These are phyloP conservation scores for Lachancea meyersii DNA, from an alignment of 805 yeast genomes.

Conservation along the genomic window DNA sequence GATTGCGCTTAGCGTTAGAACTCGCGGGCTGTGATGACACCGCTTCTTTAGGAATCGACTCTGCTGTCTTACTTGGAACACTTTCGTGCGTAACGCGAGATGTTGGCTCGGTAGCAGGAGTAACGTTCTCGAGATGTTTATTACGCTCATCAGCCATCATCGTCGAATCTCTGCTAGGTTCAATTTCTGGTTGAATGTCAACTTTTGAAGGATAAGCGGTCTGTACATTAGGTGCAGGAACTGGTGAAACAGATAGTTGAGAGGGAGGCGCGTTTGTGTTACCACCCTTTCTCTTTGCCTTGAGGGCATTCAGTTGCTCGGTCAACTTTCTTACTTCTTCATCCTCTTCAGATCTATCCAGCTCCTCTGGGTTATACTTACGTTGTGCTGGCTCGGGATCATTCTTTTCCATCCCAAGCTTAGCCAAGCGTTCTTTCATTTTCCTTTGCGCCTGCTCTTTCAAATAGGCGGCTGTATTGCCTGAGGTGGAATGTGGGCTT, in stretches of 20 bases:
- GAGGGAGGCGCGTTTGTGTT: slow-evolving; percentile 18
- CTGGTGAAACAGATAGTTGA: too few relatives aligned
- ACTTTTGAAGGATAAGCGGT: not conserved
- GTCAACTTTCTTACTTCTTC: slow-evolving; percentile 42
- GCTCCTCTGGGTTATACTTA: slow-evolving; percentile 5
- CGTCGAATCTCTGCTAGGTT: not conserved
- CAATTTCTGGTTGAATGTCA: too few relatives aligned
- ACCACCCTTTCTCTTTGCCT: slow-evolving; percentile 47
- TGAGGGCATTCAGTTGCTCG: slow-evolving; percentile 36
- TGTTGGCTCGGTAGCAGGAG: not conserved
- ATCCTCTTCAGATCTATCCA: slow-evolving; percentile 40
- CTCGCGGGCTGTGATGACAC: not conserved
- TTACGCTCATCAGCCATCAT: not conserved
- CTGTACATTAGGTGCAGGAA: not conserved
- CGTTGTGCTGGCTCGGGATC: not conserved
- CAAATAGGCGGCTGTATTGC: slow-evolving; percentile 70
- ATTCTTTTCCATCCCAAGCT: slow-evolving; percentile 57
- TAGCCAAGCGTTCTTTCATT: slow-evolving; percentile 82
- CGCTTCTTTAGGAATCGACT: not conserved
- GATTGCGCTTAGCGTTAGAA: slow-evolving; percentile 39
- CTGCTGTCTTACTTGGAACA: not conserved
- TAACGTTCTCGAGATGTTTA: not conserved
- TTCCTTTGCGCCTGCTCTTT: slow-evolving; percentile 76
- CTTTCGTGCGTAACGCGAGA: not conserved
- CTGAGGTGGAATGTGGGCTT: slow-evolving; percentile 36